Evolutionary conservation across 2,329 filamentous ascomycete genomes (phyloP).

Genomic region (Colletotrichum eremochloae): DNA sequence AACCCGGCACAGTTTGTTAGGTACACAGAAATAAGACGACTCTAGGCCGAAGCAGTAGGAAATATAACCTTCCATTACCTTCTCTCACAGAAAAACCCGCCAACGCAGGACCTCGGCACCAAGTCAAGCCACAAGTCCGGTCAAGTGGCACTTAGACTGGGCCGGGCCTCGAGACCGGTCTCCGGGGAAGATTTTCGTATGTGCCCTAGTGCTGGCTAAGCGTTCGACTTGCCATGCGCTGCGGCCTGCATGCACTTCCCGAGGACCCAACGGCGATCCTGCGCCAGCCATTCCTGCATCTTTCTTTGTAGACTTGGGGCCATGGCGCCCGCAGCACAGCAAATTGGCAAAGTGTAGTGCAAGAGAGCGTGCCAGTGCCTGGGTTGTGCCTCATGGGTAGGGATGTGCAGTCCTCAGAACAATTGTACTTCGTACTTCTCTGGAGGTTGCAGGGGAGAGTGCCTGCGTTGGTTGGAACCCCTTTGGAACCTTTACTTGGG

Average conservation of each 20-base stretch:
- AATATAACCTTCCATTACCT: constrained; percentile 8
- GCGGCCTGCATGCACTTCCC: constrained; percentile 32
- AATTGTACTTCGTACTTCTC: not conserved
- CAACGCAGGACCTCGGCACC: constrained; percentile 37
- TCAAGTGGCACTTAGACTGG: constrained; percentile 31
- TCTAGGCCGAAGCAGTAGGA: not conserved
- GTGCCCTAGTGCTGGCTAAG: constrained; percentile 7
- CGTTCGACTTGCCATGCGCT: constrained; percentile 18
- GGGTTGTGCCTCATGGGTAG: constrained; percentile 29
- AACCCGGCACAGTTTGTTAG: not conserved
- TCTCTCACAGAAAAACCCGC: constrained; percentile 16
- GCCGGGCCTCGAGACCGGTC: constrained; percentile 19
- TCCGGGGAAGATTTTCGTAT: constrained; percentile 15
- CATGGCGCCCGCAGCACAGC: too few relatives aligned
- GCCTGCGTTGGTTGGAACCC: constrained; percentile 4
- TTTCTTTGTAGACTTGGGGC: constrained; percentile 5
- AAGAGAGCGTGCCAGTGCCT: constrained; percentile 12
- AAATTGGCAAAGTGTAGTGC: not conserved
- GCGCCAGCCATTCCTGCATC: constrained; percentile 10
- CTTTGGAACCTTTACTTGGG: not conserved
- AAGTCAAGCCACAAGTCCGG: constrained; percentile 31
- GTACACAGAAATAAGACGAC: constrained; percentile 4
- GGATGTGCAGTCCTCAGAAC: constrained; percentile 12
- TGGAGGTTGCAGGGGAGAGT: constrained; percentile 25
- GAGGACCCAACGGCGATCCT: constrained; percentile 31